Percentiles rank a stretch among this genome's conserved stretches.
These are phyloP conservation scores for Erythrobasidium yunnanense DNA, from an alignment of 768 basidiomycete species.

Conservation along the genomic window DNA sequence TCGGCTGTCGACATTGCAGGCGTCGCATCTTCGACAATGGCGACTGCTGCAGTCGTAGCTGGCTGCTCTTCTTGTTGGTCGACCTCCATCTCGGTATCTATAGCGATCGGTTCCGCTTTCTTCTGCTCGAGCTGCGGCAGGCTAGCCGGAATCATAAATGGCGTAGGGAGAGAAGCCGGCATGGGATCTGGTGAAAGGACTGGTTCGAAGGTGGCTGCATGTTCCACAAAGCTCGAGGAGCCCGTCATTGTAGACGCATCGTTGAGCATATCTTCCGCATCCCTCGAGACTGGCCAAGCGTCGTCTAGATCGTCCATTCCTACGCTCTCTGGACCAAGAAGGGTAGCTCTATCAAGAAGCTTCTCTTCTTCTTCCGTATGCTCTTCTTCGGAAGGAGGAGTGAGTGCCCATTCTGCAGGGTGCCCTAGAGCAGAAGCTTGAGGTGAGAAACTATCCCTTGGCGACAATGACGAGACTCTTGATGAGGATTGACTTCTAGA, in stretches of 20 bases:
- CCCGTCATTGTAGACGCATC: no score
- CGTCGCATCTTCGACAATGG: neutral
- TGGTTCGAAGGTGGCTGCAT: conserved; percentile 6
- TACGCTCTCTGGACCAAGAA: conserved; percentile 18
- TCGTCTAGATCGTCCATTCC: conserved; percentile 23
- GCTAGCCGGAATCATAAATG: neutral
- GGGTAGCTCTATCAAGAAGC: conserved; percentile 19
- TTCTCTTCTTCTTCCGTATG: conserved; percentile 21
- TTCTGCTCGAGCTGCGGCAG: no score
- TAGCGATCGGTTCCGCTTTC: no score
- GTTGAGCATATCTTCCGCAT: neutral
- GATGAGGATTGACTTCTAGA: conserved; percentile 8
- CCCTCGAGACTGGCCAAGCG: conserved; percentile 12
- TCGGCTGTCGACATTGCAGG: neutral
- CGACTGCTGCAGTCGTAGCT: neutral
- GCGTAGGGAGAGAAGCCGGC: neutral
- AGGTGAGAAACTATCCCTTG: conserved; percentile 23
- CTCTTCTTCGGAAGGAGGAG: conserved; percentile 22
- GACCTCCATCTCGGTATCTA: no score
- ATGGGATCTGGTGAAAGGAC: conserved; percentile 11
- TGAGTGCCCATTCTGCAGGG: conserved; percentile 23
- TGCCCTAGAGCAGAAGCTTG: neutral
- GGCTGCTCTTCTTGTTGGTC: neutral
- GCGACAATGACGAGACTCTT: conserved; percentile 9
- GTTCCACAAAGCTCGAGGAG: neutral